Conservation (phyloP, 2,329 filamentous ascomycete genomes). For the Helotiales sp. region DNA sequence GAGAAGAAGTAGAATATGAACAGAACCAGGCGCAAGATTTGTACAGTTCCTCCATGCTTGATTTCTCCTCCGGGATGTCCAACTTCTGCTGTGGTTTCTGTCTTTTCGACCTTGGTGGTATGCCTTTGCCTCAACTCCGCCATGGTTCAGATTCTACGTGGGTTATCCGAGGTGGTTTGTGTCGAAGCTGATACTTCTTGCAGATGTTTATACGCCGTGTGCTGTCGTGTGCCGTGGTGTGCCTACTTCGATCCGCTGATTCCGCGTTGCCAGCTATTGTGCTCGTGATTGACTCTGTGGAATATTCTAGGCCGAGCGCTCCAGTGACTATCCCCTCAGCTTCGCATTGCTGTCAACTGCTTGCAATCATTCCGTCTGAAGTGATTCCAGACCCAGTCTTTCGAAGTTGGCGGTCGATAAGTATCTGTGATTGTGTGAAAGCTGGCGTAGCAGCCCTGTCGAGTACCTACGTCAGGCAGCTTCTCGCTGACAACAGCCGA, state of each 20-base stretch:
- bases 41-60: constrained; percentile 31
- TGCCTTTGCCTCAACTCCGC: constrained; percentile 30
- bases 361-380: constrained; percentile 6
- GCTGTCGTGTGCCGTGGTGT: constrained; percentile 27
- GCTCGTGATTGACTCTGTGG: not conserved
- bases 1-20: constrained; percentile 32
- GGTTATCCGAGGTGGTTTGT: not conserved
- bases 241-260: constrained; percentile 10
- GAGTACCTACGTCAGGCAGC: constrained; percentile 6
- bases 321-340: not conserved
- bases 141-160: constrained; percentile 18
- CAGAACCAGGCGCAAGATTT: constrained; percentile 31
- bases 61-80: constrained; percentile 36
- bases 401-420: not conserved
- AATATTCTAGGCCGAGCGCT: not conserved
- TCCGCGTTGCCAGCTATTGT: not conserved
- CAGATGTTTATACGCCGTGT: constrained; percentile 6
- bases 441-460: not conserved
- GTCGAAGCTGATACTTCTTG: not conserved
- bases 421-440: not conserved
- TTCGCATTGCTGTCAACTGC: constrained; percentile 6
- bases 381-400: not conserved
- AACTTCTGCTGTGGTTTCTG: constrained; percentile 5
- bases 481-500: not conserved
- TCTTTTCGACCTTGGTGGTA: constrained; percentile 2